Conservation (phyloP, 805 yeast species). For the Zygosaccharomyces pseudorouxii region DNA sequence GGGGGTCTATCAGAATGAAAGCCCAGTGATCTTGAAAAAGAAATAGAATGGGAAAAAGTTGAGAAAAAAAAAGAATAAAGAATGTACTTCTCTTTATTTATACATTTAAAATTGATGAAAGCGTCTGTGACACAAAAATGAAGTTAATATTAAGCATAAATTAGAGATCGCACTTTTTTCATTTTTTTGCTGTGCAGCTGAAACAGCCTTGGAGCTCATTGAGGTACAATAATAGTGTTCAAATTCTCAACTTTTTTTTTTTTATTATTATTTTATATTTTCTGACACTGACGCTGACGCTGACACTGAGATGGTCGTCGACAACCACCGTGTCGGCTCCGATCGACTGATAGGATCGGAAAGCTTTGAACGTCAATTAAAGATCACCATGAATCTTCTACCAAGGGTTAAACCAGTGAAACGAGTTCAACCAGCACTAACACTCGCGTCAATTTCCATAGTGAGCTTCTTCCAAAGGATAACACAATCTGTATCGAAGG, state of each 20-base stretch:
- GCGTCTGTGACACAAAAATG: too few relatives aligned
- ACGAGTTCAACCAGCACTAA: not conserved
- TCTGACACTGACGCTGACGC: not conserved
- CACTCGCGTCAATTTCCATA: slow-evolving; percentile 8
- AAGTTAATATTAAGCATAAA: too few relatives aligned
- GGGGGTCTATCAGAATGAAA: too few relatives aligned
- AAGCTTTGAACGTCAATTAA: not conserved
- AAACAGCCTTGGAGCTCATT: too few relatives aligned
- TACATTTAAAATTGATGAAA: too few relatives aligned
- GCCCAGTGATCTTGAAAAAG: too few relatives aligned
- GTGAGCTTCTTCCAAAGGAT: slow-evolving; percentile 15
- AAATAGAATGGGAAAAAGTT: too few relatives aligned
- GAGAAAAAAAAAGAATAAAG: too few relatives aligned
- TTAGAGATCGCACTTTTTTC: too few relatives aligned
- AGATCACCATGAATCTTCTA: not conserved
- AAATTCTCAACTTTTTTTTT: not conserved
- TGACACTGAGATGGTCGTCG: not conserved
- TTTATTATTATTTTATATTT: not conserved
- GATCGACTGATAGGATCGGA: not conserved
- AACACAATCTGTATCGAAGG: slow-evolving; percentile 14
- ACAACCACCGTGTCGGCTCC: not conserved
- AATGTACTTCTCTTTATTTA: too few relatives aligned
- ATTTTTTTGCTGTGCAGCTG: too few relatives aligned
- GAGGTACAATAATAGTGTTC: too few relatives aligned
- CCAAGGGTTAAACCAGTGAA: not conserved